Base-by-base conservation (phyloP, 371 early-diverging fungal species). In the Actinomucor elegans region DNA sequence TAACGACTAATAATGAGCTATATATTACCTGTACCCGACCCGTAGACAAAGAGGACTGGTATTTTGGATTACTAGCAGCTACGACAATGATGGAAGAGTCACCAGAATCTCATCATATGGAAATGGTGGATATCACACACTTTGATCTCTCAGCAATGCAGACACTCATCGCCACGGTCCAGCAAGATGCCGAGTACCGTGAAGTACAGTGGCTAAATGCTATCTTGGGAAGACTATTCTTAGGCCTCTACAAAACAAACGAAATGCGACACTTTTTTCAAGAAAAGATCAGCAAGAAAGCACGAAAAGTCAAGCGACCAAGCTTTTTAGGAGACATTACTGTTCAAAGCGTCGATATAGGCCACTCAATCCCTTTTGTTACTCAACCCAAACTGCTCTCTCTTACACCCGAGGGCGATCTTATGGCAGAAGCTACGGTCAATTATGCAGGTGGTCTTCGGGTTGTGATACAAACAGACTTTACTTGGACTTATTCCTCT, bases 31-130 rank as follows among this genome's bases (percentile, higher is more conserved):
- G 80, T 33, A 75, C 79, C 29, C 59, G 71, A 5, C 68, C 86
- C 0, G 76, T 78, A 4, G 91, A 93, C 55, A 95, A 95, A 70
- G 96, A 95, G 64, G 93, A 91, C 62, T 95, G 96, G 96, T 92
- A 87, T 51, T 68, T 86, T 42, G 80, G 77, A 11, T 56, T 87
- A 9, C 54, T 78, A 12, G 71, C 73, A 31, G 80, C 79, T 9
- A 64, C 76, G 2, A 46, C 59, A 10, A 55, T 61, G 36, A 69
- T 72, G 69, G 41, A 55, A 10, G 66, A 68, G 15, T 40, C 66
- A 11, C 63, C 63, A 7, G 44, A 56, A 10, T 15, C 28, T 12
- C 49, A 36, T 2, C 64, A 62, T 45, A 42, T 69, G 5, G 72
- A 72, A 41, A 66, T 57, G 28, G 55, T 67, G 43, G 79, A 83